These are phyloP conservation scores for Macrocybe sp. DNA, from an alignment of 1,284 basidiomycete genomes.

Conservation along the genomic window DNA sequence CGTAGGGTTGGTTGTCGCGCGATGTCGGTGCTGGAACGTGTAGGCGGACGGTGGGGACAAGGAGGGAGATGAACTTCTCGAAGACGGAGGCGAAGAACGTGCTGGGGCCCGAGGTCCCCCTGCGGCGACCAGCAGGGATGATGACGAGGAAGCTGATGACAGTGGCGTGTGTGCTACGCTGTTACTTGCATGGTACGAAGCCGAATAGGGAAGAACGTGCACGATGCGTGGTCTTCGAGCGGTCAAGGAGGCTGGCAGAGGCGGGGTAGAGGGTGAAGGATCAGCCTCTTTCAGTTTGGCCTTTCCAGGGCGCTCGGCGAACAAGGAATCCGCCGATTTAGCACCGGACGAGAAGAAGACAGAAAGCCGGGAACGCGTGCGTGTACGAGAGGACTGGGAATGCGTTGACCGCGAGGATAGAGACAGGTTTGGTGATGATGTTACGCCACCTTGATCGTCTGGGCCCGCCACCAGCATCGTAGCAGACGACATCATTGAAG, in stretches of 20 bases:
- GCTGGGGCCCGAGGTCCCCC: no score
- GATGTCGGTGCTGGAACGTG: no score
- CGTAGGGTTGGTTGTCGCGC: no score
- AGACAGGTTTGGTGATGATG: not conserved
- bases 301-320: not conserved
- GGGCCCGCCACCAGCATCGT: no score
- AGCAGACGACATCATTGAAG: no score
- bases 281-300: no score
- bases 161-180: no score
- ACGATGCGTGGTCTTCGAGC: constrained; percentile 16
- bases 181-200: not conserved
- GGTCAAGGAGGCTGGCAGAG: constrained; percentile 1
- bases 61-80: no score
- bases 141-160: not conserved
- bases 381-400: not conserved
- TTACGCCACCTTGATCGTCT: no score
- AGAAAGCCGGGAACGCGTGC: constrained; percentile 8
- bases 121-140: not conserved
- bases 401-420: constrained; percentile 1
- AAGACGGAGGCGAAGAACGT: no score
- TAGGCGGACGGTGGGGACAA: no score
- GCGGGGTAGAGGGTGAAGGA: constrained; percentile 3
- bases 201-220: constrained; percentile 19
- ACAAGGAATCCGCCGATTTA: no score
- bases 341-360: constrained; percentile 7